Evolutionary conservation across 1,284 basidiomycete genomes (phyloP).

Genomic region (Cutaneotrichosporon sp.): DNA sequence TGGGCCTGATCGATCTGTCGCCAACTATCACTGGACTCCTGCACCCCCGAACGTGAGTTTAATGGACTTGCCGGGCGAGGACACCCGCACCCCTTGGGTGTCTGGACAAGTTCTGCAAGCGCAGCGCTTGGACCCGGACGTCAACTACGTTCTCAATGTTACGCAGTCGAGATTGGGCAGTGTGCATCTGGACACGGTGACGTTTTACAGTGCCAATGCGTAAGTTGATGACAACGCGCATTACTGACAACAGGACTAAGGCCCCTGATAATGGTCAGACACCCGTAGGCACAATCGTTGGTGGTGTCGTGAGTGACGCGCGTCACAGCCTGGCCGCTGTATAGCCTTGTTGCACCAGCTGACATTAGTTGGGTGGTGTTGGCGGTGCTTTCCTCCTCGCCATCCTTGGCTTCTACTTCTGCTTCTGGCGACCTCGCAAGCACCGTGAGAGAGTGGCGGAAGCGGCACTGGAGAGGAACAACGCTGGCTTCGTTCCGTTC

Average conservation of each 20-base stretch:
- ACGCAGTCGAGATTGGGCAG: background rate
- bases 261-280: background rate
- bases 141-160: background rate
- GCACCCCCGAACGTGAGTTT: background rate
- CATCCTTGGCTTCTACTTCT: background rate
- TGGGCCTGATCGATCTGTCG: background rate
- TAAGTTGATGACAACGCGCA: background rate
- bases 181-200: background rate
- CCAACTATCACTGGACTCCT: background rate
- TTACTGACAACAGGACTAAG: background rate
- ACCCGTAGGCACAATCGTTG: background rate
- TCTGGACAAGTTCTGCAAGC: background rate
- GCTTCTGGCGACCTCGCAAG: conserved; percentile 6
- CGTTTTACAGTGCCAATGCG: conserved; percentile 2
- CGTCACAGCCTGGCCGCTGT: background rate
- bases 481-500: conserved; percentile 3
- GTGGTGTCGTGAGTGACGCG: background rate
- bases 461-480: background rate
- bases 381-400: background rate
- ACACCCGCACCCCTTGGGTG: background rate
- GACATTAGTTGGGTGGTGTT: conserved; percentile 1
- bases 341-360: too few relatives aligned
- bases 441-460: background rate
- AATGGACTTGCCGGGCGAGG: too few relatives aligned
- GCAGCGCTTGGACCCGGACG: conserved; percentile 1